phyloP scores from a whole-genome alignment of 176 grass and related monocot species.

The Chloris gayana region DNA sequence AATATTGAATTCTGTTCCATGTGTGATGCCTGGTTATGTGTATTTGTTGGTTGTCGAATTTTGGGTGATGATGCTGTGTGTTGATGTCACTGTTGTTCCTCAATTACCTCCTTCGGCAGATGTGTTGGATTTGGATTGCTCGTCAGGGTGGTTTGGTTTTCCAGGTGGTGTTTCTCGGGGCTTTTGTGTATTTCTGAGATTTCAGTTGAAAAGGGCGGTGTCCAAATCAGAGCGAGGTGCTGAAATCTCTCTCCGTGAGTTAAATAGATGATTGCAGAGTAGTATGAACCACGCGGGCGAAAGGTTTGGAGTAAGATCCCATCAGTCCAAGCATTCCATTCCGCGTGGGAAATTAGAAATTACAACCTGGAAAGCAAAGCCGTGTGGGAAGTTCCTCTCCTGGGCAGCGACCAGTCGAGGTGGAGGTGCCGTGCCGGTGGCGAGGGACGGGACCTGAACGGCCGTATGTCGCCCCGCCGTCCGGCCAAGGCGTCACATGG shows the following conservation, averaged over 20 bases:
- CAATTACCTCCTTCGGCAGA: background rate
- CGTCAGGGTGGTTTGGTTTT: background rate
- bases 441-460: background rate
- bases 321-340: conserved; percentile 1
- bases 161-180: background rate
- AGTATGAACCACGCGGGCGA: background rate
- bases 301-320: conserved; percentile 24
- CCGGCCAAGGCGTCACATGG: conserved; percentile 17
- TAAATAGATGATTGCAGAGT: background rate
- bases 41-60: background rate
- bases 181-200: background rate
- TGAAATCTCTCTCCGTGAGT: too few relatives aligned
- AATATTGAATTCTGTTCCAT: background rate
- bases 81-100: background rate
- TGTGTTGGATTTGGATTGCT: background rate
- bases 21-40: background rate
- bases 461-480: background rate
- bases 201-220: background rate
- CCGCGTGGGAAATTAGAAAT: background rate
- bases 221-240: background rate
- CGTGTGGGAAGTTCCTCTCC: background rate
- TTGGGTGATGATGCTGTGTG: background rate
- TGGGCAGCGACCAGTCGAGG: conserved; percentile 5
- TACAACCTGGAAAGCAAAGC: background rate
- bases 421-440: conserved; percentile 9